Evolutionary conservation across 140 eudicot genomes (phyloP), one percentile per base, ranked within the genome.

Genomic region (Oenanthe javanica): DNA sequence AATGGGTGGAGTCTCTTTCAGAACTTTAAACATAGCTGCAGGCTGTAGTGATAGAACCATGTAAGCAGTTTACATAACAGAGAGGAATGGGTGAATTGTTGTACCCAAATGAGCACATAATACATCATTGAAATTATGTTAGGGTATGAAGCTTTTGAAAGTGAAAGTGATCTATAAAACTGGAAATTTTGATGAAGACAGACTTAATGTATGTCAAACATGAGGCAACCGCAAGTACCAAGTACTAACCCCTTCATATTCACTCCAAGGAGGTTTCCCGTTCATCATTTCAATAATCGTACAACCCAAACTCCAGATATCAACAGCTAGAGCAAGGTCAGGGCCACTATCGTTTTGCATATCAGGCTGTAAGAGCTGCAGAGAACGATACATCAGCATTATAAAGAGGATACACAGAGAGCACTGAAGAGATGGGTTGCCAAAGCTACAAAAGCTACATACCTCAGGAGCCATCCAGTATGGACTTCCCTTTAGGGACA

Each of bases 391-490:
- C 38, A 47, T 79, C 12, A 40, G 81, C 59, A 84, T 49, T 31
- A 76, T 72, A 6, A 15, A 79, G 45, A 63, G n/a, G 13, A 50
- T 67, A 45, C 5, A 23, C 57, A 19, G 12, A 6, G 13, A 57
- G 80, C 51, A 66, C 51, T 27, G 54, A 47, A 79, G 4, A 76
- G 70, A 6, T 54, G 52, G 77, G 48, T 67, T 77, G 82, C 69
- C 49, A 51, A 46, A 2, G 14, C 40, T 75, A 19, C 21, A 69
- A 31, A 31, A 31, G 36, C 36, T 31, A 31, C 36, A 31, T 89
- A 93, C 97, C 97, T 93, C 97, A 1, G 97, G 97, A 79, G 97
- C 98, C 97, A 93, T 87, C 98, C 98, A 93, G 76, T 93, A 91
- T 5, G 98, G 97, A 79, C 97, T 92, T 46, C 98, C 97, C 86